Evolutionary conservation across 2,329 filamentous ascomycete species (phyloP).

Genomic region (Talaromyces rugulosus): DNA sequence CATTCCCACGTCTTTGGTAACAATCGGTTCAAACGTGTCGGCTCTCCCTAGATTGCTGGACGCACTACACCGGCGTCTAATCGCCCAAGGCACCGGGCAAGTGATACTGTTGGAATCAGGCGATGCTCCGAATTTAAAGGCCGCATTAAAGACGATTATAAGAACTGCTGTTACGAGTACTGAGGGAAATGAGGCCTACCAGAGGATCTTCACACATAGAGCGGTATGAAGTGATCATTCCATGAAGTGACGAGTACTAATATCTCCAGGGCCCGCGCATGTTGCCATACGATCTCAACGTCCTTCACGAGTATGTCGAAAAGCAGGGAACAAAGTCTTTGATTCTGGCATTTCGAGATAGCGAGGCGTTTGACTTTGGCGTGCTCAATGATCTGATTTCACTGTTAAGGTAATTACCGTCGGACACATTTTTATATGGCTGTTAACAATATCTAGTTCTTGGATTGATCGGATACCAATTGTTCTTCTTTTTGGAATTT

Average conservation of each 20-base stretch:
- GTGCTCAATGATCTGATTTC: slow-evolving; percentile 44
- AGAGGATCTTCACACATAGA: slow-evolving; percentile 34
- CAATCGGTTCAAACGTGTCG: slow-evolving; percentile 41
- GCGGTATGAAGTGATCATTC: slow-evolving; percentile 20
- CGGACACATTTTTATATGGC: background rate
- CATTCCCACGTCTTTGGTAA: slow-evolving; percentile 40
- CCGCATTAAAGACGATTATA: slow-evolving; percentile 44
- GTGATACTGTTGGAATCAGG: slow-evolving; percentile 41
- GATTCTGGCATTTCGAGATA: slow-evolving; percentile 42
- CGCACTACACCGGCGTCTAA: slow-evolving; percentile 32
- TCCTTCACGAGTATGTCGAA: slow-evolving; percentile 40
- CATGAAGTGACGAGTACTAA: background rate
- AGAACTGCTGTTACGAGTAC: slow-evolving; percentile 36
- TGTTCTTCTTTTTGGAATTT: slow-evolving; percentile 56
- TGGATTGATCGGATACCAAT: slow-evolving; percentile 61
- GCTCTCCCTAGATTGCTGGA: slow-evolving; percentile 35
- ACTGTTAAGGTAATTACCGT: slow-evolving; percentile 42
- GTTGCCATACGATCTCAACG: slow-evolving; percentile 44
- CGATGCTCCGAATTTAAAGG: slow-evolving; percentile 44
- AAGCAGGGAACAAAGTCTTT: slow-evolving; percentile 34
- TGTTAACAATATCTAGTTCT: slow-evolving; percentile 37
- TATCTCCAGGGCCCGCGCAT: slow-evolving; percentile 34
- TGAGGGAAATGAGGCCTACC: slow-evolving; percentile 36
- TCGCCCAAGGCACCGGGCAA: slow-evolving; percentile 26
- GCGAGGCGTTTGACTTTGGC: slow-evolving; percentile 43